These are phyloP conservation scores for Fusarium mangiferae DNA, from an alignment of 2,329 filamentous ascomycete genomes.

Conservation along the genomic window DNA sequence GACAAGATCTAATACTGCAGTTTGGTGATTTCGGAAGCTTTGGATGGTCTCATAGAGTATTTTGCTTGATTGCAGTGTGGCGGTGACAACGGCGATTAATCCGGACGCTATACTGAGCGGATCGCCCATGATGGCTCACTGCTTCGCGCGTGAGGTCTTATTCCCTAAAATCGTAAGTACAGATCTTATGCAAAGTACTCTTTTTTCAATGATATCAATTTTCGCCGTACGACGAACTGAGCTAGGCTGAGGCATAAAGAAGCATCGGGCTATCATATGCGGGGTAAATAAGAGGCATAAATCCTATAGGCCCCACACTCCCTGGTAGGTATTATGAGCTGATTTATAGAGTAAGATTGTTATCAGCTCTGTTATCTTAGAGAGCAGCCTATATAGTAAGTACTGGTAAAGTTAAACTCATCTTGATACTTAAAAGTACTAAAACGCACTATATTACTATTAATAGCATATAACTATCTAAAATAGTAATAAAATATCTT, in stretches of 20 bases:
- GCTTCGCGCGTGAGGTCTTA: not conserved
- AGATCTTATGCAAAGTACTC: not conserved
- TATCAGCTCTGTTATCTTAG: not conserved
- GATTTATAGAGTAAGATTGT: not conserved
- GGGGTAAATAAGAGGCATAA: not conserved
- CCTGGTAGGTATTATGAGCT: not conserved
- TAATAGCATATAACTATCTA: not conserved
- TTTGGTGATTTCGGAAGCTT: conserved; percentile 28
- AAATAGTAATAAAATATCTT: not conserved
- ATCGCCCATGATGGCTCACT: not conserved
- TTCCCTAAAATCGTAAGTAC: not conserved
- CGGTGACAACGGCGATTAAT: conserved; percentile 23
- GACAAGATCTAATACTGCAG: conserved; percentile 11
- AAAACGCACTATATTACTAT: not conserved
- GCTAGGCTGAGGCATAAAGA: not conserved
- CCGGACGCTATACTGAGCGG: conserved; percentile 7
- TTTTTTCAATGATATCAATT: too few species aligned
- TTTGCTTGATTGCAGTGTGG: conserved; percentile 30
- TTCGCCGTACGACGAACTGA: not conserved
- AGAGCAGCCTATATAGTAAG: not conserved
- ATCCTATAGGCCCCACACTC: not conserved
- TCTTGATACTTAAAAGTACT: not conserved
- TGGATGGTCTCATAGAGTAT: conserved; percentile 31
- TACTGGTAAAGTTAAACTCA: not conserved
- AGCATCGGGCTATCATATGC: not conserved